Evolutionary conservation across 257 asterid genomes (phyloP), one percentile per base, ranked within the genome.

Genomic region (Fraxinus quadrangulata): DNA sequence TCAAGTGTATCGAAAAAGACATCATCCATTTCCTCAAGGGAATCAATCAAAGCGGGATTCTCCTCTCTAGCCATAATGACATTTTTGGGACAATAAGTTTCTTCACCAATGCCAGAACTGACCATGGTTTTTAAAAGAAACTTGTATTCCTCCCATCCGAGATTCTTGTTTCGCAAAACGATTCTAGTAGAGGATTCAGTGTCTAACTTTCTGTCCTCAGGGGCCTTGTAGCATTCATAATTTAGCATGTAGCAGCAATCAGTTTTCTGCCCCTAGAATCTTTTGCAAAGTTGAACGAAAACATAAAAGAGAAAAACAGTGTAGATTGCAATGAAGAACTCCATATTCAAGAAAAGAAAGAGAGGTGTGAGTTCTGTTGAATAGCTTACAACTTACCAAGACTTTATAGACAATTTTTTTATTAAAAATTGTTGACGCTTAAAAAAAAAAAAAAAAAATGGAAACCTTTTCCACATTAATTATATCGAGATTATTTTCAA

Each of bases 81-180:
- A 63, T 71, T 80, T 75, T 72, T 40, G 19, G 88, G 88, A 67
- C 76, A 75, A 24, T 84, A 84, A 16, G 86, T 82, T 1, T 79
- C 49, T 66, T 84, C 86, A 1, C 88, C 88, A 28, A 84, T 82
- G 68, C 88, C 88, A 2, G 88, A 76, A 30, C 68, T 84, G 7
- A 79, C 88, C 11, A 82, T 77, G 76, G 86, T 77, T 47, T 56
- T 47, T 16, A 84, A 34, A 11, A 84, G 80, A 66, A 84, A 84
- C 26, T 74, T 79, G 78, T 72, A 79, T 16, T 84, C 86, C 6
- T 79, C 79, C 66, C 67, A 24, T 1, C 84, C 86, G 0, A 84
- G 86, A 16, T 79, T 75, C 73, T 73, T 79, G 85, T 84, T 84
- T 4, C 88, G 75, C 42, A 81, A 0, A 16, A 80, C n/a, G 21